A percentile compares a stretch with the other conserved stretches of the same genome.
Conservation (phyloP, 257 asterid species). For the Solanum raphanifolium region DNA sequence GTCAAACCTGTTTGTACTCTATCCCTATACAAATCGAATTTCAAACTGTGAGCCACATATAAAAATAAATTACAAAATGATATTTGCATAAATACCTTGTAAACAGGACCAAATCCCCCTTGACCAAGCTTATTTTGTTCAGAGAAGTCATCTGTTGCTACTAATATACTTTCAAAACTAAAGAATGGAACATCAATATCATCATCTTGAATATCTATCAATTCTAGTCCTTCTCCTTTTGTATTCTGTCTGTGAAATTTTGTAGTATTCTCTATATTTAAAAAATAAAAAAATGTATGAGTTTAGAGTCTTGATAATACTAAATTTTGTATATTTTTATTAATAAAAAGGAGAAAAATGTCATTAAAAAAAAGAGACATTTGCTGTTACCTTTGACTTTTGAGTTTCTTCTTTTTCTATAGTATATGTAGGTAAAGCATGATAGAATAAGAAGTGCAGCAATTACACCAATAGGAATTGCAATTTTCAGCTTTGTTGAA, state of each 20-base stretch:
- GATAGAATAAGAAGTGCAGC: not conserved
- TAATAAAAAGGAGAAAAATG: not conserved
- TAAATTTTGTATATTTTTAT: not conserved
- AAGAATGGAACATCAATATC: not conserved
- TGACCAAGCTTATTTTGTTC: not conserved
- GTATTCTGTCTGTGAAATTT: not conserved
- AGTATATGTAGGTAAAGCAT: not conserved
- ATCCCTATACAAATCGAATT: not conserved
- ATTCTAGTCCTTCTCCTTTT: not conserved
- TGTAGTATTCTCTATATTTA: not conserved
- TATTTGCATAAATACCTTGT: not conserved
- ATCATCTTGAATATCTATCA: not conserved
- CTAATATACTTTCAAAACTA: not conserved
- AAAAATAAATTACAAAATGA: not conserved
- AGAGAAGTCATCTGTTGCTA: not conserved
- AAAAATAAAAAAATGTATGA: not conserved
- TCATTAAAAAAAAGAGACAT: not conserved
- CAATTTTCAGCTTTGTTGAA: not conserved
- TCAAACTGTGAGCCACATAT: not conserved
- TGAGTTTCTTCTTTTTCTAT: not conserved
- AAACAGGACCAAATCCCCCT: conserved; percentile 2
- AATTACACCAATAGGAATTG: not conserved
- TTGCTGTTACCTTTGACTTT: not conserved
- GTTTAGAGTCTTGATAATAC: not conserved
- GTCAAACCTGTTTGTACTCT: not conserved